Percentiles rank a stretch among this genome's conserved stretches.
phyloP scores from a whole-genome alignment of 2,329 filamentous ascomycete species.

The Davidsoniella virescens region DNA sequence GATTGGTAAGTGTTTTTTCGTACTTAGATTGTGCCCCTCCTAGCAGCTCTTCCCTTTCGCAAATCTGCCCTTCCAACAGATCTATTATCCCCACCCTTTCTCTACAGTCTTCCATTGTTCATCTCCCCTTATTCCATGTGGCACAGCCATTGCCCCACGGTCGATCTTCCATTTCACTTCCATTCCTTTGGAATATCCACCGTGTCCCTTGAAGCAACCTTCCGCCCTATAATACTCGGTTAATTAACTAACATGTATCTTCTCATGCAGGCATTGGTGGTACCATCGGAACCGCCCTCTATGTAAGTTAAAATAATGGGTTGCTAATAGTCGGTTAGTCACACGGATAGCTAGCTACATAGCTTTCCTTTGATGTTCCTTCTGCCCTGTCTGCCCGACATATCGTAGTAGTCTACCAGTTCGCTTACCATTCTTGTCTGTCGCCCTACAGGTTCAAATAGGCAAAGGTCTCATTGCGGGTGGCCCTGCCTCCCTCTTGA shows the following conservation, averaged over 20 bases:
- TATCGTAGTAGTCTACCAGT: conserved; percentile 6
- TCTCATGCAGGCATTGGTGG: conserved; percentile 37
- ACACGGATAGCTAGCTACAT: too few species aligned
- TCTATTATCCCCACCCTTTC: background rate
- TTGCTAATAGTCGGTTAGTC: background rate
- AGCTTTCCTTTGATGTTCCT: background rate
- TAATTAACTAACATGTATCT: background rate
- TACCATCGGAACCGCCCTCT: conserved; percentile 46
- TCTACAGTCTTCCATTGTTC: background rate
- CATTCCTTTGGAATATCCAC: too few species aligned
- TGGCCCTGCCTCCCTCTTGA: conserved; percentile 40
- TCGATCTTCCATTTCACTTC: background rate
- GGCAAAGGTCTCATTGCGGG: conserved; percentile 41
- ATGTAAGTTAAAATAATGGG: conserved; percentile 25
- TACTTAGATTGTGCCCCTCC: background rate
- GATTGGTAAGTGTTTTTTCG: conserved; percentile 20
- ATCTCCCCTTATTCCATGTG: too few species aligned
- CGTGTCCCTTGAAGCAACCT: too few species aligned
- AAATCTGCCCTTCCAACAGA: background rate
- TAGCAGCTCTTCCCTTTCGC: background rate
- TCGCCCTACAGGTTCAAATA: conserved; percentile 26
- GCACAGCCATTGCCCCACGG: background rate
- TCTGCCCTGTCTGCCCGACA: background rate
- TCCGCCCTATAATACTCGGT: too few species aligned
- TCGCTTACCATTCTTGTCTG: conserved; percentile 12